Evolutionary conservation across 495 filamentous ascomycete species (phyloP), one percentile per base, ranked within the genome.

Genomic region (Sabuloglossum arenarium): DNA sequence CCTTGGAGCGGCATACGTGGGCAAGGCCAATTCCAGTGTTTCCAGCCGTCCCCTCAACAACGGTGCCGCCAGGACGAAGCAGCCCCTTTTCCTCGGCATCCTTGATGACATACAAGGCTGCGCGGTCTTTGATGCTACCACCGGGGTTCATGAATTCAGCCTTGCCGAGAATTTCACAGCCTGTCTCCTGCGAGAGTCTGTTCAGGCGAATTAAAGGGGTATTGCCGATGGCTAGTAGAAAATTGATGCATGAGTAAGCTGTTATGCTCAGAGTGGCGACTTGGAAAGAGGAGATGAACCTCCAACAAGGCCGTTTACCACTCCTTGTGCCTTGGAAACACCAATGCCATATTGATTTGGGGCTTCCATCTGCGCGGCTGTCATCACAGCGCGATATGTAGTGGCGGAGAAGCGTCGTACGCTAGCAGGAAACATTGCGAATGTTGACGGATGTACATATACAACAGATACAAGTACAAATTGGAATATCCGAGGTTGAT

Each of bases 101-200:
- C 59, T 87, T 80, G 59, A 98, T 83, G 8, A 96, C 85, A 70
- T 89, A 98, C 10, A 95, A 76, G 1, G 91, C 91, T 1, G 91
- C 93, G 56, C 91, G 84, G 75, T 98, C 91, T 71, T 98, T 98
- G 62, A 98, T 84, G 58, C 82, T 88, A 29, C 91, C 91, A 60
- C 91, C 91, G 11, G 91, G 91, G 73, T 98, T 97, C 74, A 93
- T 91, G 71, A 98, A 98, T 63, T 98, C 91, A 57, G 91, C 91
- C 68, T 98, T 98, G 59, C 93, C 91, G 32, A 95, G 81, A 51
- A 98, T 73, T 60, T 94, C 83, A 74, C 93, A 97, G 50, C 90
- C 90, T 19, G 91, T 97, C 62, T 94, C 77, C 58, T 86, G 80
- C 21, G 91, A 96, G 56, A 98, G 78, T 16, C 70, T 75, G 68